Base-by-base conservation (phyloP, 2,329 filamentous ascomycete species). In the Tolypocladium inflatum region DNA sequence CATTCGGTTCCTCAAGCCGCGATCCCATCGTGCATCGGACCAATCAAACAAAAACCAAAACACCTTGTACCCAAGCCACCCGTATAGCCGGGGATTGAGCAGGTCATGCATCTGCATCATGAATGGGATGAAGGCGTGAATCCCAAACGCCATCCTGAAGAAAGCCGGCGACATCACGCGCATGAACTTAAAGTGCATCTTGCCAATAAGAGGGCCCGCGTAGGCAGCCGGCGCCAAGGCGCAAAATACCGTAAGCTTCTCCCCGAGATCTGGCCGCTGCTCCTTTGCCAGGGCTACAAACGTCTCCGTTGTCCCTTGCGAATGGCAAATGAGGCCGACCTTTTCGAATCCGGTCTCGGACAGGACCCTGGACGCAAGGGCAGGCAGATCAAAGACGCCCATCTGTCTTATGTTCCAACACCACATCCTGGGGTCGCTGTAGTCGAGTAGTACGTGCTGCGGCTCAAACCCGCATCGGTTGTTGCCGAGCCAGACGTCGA, bases 331-430 rank as follows among this genome's bases (percentile, higher is more conserved):
- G 2, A 97, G 80, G 0, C 88, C 92, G 5, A 96, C 78, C 70
- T 93, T 94, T 19, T 83, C 77, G 66, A 95, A 96, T 0, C 88
- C 87, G 0, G 92, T 97, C 73, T 95, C 88, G 43, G 80, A 80
- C 2, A 96, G 79, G 1, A 97, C 90, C 7, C 90, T 85, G 0
- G 88, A 90, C 1, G 89, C 82, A 39, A 97, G 79, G 0, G 92
- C 91, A 0, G 92, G 82, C 3, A 97, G 80, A 68, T 97, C 93
- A 68, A 95, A 84, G 1, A 92, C 87, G 4, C 91, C 93, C 89
- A 97, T 95, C 67, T 96, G 90, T 0, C 90, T 84, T 57, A 97
- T 95, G 63, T 96, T 96, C 93, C 93, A 97, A 45, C 87, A 85
- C 93, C 93, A 97, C 90, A 97, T 95, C 37, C 91, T 83, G 1